Percentiles rank a stretch among this genome's conserved stretches.
These are phyloP conservation scores for Aspergillus vadensis DNA, from an alignment of 2,329 filamentous ascomycete species.

Conservation along the genomic window DNA sequence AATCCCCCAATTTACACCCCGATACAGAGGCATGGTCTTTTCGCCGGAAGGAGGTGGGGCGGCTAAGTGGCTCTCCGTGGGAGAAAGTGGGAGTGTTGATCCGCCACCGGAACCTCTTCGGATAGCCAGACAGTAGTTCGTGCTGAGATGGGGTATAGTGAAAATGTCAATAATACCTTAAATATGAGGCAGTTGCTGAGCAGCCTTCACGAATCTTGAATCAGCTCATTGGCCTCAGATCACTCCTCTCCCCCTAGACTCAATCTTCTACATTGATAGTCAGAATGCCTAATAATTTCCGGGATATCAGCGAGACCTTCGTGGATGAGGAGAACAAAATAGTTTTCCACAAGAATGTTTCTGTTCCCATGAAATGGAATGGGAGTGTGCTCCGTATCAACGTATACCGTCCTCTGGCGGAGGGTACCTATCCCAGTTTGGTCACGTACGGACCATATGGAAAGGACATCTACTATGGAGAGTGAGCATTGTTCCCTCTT, in stretches of 20 bases:
- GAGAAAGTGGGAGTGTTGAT: neutral
- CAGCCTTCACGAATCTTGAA: too few species aligned
- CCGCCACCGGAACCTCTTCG: slow-evolving; percentile 3
- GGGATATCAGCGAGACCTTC: neutral
- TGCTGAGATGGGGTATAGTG: too few species aligned
- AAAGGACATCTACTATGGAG: slow-evolving; percentile 66
- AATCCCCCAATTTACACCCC: too few species aligned
- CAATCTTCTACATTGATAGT: neutral
- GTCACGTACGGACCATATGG: slow-evolving; percentile 72
- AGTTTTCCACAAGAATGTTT: slow-evolving; percentile 6
- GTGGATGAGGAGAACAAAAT: slow-evolving; percentile 4
- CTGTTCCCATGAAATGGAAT: neutral
- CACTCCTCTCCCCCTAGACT: too few species aligned
- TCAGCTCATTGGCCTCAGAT: too few species aligned
- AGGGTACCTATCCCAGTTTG: slow-evolving; percentile 55
- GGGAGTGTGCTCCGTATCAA: slow-evolving; percentile 40
- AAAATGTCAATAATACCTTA: too few species aligned
- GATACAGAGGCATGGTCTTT: too few species aligned
- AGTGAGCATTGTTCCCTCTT: neutral
- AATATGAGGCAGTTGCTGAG: too few species aligned
- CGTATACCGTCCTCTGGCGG: slow-evolving; percentile 49
- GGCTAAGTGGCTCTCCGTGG: too few species aligned
- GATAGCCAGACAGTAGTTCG: neutral
- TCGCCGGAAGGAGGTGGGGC: too few species aligned
- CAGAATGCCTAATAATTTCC: neutral